phyloP scores from a whole-genome alignment of 2,329 filamentous ascomycete species.

The Albifimbria verrucaria region DNA sequence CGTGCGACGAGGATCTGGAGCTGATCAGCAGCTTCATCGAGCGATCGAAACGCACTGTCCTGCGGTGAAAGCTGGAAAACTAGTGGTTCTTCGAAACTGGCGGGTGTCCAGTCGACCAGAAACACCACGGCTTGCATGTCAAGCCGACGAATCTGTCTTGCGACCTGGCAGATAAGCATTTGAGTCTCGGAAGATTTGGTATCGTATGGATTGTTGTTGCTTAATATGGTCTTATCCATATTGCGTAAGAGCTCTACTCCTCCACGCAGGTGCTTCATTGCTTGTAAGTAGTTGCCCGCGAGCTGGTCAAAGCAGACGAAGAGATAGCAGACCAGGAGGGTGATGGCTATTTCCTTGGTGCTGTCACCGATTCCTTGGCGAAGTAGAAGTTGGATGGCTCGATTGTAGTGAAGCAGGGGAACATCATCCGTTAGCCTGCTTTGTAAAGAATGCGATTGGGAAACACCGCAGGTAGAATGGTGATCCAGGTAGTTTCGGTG shows the following conservation, averaged over 20 bases:
- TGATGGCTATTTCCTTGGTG: slow-evolving; percentile 23
- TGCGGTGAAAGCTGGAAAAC: slow-evolving; percentile 8
- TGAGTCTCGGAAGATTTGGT: neutral
- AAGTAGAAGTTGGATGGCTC: slow-evolving; percentile 26
- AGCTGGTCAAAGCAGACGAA: slow-evolving; percentile 36
- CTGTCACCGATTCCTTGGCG: slow-evolving; percentile 15
- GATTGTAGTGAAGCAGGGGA: slow-evolving; percentile 24
- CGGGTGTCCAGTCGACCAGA: slow-evolving; percentile 30
- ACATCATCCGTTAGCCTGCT: slow-evolving; percentile 10
- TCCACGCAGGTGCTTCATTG: slow-evolving; percentile 29
- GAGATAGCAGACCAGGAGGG: slow-evolving; percentile 35
- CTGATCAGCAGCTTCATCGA: slow-evolving; percentile 28
- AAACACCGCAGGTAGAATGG: slow-evolving; percentile 5
- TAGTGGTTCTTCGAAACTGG: slow-evolving; percentile 18
- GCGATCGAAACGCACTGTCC: slow-evolving; percentile 19
- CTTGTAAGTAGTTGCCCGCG: slow-evolving; percentile 28
- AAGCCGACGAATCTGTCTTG: slow-evolving; percentile 30
- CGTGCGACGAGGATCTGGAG: slow-evolving; percentile 25
- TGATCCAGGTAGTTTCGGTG: slow-evolving; percentile 21
- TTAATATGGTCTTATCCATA: slow-evolving; percentile 8
- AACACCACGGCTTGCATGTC: slow-evolving; percentile 32
- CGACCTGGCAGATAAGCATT: slow-evolving; percentile 19
- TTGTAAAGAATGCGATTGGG: neutral
- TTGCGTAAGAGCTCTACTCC: slow-evolving; percentile 27
- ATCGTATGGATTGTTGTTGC: neutral